Percentiles rank a stretch among this genome's conserved stretches.
Conservation (phyloP, 495 filamentous ascomycete genomes). For the Immersiella caudata region DNA sequence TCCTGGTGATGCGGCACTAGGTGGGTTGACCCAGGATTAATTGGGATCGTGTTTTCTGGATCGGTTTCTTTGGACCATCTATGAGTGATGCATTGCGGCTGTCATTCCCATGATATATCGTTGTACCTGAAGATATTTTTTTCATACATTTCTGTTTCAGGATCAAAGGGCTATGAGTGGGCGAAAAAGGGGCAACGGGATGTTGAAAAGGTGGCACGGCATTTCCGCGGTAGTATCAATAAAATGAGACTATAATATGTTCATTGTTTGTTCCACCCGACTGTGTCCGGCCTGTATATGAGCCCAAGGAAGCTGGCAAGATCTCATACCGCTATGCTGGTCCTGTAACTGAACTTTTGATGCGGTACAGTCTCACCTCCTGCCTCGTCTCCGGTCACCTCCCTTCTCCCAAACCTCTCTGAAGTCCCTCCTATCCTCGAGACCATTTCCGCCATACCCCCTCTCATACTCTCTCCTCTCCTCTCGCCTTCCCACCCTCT, state of each 20-base stretch:
- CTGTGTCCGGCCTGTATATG: too few species aligned
- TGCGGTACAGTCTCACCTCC: background rate
- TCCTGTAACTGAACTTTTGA: too few species aligned
- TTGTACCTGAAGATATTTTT: background rate
- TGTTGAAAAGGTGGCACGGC: too few species aligned
- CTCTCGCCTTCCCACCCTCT: background rate
- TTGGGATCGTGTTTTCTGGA: background rate
- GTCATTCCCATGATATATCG: background rate
- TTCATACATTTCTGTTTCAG: background rate
- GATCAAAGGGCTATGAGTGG: background rate
- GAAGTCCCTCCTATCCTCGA: background rate
- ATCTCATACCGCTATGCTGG: too few species aligned
- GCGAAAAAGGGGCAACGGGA: too few species aligned
- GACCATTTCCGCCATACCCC: too few species aligned
- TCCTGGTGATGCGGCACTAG: background rate
- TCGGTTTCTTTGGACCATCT: slow-evolving; percentile 11
- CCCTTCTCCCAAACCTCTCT: background rate
- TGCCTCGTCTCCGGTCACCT: background rate
- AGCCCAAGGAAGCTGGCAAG: too few species aligned
- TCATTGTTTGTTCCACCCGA: too few species aligned
- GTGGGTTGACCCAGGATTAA: background rate
- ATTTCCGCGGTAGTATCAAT: too few species aligned
- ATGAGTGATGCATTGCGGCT: background rate
- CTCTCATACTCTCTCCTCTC: background rate
- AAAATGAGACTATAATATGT: too few species aligned